phyloP scores from a whole-genome alignment of 208 protist species.

The Crithidia acanthocephali region DNA sequence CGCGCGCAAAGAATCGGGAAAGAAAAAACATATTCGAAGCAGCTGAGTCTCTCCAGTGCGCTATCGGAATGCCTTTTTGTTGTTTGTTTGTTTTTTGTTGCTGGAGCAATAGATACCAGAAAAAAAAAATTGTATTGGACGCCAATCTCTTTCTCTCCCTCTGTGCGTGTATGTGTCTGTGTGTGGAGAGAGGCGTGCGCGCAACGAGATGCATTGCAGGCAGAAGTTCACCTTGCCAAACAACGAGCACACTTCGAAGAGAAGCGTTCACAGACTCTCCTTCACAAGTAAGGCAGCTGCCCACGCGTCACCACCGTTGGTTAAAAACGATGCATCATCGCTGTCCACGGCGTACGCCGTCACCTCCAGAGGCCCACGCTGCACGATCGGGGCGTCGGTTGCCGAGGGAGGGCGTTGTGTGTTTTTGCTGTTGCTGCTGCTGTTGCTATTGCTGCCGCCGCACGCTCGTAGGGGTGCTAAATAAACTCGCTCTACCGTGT shows the following conservation, averaged over 20 bases:
- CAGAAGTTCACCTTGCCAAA: not conserved
- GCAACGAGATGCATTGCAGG: not conserved
- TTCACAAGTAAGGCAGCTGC: slow-evolving; percentile 21
- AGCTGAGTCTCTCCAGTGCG: too few species aligned
- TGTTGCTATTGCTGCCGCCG: not conserved
- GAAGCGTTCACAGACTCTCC: not conserved
- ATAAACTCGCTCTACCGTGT: slow-evolving; percentile 52
- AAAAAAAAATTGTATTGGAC: too few species aligned
- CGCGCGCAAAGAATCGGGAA: too few species aligned
- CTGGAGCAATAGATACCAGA: too few species aligned
- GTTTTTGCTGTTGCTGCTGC: too few species aligned
- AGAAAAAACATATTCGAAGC: too few species aligned
- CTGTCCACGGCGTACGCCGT: slow-evolving; percentile 6
- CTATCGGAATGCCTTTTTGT: too few species aligned
- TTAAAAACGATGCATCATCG: slow-evolving; percentile 15
- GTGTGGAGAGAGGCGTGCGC: too few species aligned
- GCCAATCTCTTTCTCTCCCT: too few species aligned
- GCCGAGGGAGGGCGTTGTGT: not conserved
- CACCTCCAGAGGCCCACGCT: slow-evolving; percentile 20
- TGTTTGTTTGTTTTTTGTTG: too few species aligned
- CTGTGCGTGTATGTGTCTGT: too few species aligned
- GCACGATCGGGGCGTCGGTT: not conserved
- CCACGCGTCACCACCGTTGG: slow-evolving; percentile 34
- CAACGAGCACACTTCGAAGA: not conserved
- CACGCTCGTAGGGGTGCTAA: slow-evolving; percentile 39